Base-by-base conservation (phyloP, 148 eudicot genomes). In the Cornus kousa region DNA sequence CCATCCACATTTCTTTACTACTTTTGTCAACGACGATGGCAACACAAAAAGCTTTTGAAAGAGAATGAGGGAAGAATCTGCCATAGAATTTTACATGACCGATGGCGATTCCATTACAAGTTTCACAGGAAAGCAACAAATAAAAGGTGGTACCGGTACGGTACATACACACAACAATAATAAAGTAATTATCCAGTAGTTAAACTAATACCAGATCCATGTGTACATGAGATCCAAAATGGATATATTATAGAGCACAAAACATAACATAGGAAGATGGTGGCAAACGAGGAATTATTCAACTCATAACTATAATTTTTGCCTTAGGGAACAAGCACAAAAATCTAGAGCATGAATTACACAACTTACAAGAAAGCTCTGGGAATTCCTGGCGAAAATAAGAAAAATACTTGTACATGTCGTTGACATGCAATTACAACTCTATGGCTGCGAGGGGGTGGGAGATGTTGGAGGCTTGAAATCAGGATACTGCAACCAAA, bases 381-480 rank as follows among this genome's bases (percentile, higher is more conserved):
- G 7, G 24, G 24, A 62, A 17, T 62, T 62, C 66, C 66, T 0
- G 66, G 20, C 1, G 6, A 62, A 20, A 4, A 20, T 5, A 62
- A 62, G 23, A n/a, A 62, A 62, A 19, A 1, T 20, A 62, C 22
- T 17, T 20, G 0, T 0, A 62, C 24, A n/a, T 17, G 12, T 62
- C 20, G 23, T n/a, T n/a, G n/a, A 24, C 23, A n/a, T n/a, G 22
- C 23, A 17, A n/a, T 20, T 62, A 19, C 66, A 62, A 17, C 66
- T 62, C 66, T 62, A 62, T 5, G 66, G 66, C 23, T 19, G 66
- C 7, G 66, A 62, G 66, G 66, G 66, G 74, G 87, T 84, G 28
- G 99, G 99, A 62, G 99, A 94, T 74, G 95, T 69, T 23, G 99
- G 98, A 72, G 99, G 99, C 91, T 94, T 96, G 59, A 88, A 87